A percentile compares a stretch with the other conserved stretches of the same genome.
Evolutionary conservation across 805 yeast genomes (phyloP).

Genomic region (Ogataea populi-albae): DNA sequence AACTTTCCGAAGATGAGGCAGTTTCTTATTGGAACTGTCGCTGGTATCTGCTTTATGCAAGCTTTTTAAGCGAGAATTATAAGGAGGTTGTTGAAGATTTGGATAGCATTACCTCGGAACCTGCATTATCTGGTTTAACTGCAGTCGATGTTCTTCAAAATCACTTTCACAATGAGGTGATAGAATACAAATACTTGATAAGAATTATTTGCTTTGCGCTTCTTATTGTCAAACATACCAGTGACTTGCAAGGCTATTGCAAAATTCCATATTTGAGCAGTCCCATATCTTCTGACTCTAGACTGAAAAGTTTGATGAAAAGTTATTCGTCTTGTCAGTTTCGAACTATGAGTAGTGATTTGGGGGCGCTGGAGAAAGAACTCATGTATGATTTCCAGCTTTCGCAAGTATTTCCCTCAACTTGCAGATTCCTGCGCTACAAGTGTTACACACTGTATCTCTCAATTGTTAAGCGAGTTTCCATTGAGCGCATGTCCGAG

Average conservation of each 20-base stretch:
- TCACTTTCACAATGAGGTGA: constrained; percentile 16
- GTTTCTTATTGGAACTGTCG: constrained; percentile 30
- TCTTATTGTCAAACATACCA: constrained; percentile 15
- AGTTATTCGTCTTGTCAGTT: constrained; percentile 27
- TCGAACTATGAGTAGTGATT: constrained; percentile 14
- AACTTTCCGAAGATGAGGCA: constrained; percentile 18
- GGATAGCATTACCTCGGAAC: constrained; percentile 12
- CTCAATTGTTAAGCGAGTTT: constrained; percentile 27
- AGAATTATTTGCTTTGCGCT: constrained; percentile 21
- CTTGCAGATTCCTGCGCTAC: constrained; percentile 27
- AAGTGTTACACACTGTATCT: constrained; percentile 33
- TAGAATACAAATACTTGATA: constrained; percentile 17
- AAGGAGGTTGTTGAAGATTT: constrained; percentile 22
- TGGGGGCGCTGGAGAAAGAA: constrained; percentile 13
- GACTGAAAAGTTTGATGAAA: constrained; percentile 23
- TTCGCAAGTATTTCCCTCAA: constrained; percentile 20
- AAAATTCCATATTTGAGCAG: constrained; percentile 8
- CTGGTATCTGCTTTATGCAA: constrained; percentile 27
- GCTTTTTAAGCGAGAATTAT: constrained; percentile 26
- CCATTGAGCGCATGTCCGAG: constrained; percentile 19
- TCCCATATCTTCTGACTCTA: constrained; percentile 21
- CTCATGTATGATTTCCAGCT: constrained; percentile 24
- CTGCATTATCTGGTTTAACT: constrained; percentile 13
- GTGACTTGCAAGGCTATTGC: constrained; percentile 11
- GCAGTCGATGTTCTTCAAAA: constrained; percentile 19